Conservation (phyloP, 1,284 basidiomycete genomes). For the Blastosporella zonata region DNA sequence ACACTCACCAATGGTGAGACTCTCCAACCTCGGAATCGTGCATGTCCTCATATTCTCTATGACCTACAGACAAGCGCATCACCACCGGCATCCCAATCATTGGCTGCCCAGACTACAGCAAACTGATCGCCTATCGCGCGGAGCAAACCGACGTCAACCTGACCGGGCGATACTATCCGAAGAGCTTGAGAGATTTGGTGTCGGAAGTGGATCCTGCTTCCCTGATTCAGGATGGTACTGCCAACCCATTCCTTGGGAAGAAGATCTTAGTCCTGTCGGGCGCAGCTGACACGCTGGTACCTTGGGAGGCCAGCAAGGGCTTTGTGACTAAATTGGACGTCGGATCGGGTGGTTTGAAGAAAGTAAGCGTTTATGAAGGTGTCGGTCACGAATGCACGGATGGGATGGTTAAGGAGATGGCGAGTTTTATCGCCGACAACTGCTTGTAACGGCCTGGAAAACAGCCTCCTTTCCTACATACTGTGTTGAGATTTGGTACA, state of each 20-base stretch:
- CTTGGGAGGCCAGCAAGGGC: slow-evolving; percentile 51
- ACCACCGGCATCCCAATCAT: slow-evolving; percentile 73
- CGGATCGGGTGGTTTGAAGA: slow-evolving; percentile 45
- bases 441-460: slow-evolving; percentile 18
- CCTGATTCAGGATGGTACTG: slow-evolving; percentile 27
- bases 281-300: slow-evolving; percentile 56
- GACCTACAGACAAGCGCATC: slow-evolving; percentile 70
- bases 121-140: slow-evolving; percentile 62
- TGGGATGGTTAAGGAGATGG: slow-evolving; percentile 48
- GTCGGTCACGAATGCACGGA: slow-evolving; percentile 53
- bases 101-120: slow-evolving; percentile 75
- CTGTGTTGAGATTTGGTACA: too few relatives aligned
- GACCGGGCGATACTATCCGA: slow-evolving; percentile 58
- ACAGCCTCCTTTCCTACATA: too few relatives aligned
- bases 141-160: slow-evolving; percentile 39
- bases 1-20: slow-evolving; percentile 55
- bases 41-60: too few relatives aligned
- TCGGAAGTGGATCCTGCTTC: slow-evolving; percentile 42
- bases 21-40: not conserved
- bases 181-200: slow-evolving; percentile 48
- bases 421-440: slow-evolving; percentile 40
- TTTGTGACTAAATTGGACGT: slow-evolving; percentile 56
- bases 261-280: slow-evolving; percentile 70
- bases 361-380: slow-evolving; percentile 44
- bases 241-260: slow-evolving; percentile 66